phyloP scores from a whole-genome alignment of 2,329 filamentous ascomycete genomes.

The Talaromyces rugulosus region DNA sequence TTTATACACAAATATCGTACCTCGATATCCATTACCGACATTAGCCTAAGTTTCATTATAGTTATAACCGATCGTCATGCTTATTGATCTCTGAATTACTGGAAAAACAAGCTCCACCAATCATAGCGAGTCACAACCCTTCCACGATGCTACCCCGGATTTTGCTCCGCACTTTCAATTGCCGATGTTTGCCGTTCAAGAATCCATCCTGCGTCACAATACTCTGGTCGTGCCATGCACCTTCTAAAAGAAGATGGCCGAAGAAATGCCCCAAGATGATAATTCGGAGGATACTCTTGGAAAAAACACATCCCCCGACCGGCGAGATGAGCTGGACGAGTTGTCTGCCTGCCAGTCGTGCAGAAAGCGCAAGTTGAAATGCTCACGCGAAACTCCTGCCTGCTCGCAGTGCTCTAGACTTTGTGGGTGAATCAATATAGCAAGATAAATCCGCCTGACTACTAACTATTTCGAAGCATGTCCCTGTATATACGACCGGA shows the following conservation, averaged over 20 bases:
- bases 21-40: too few relatives aligned
- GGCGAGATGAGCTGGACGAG: not conserved
- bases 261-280: not conserved
- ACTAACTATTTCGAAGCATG: not conserved
- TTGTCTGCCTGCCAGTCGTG: constrained; percentile 31
- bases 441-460: not conserved
- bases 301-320: not conserved
- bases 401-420: constrained; percentile 30
- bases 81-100: too few relatives aligned
- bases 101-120: not conserved
- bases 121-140: not conserved
- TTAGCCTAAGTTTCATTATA: too few relatives aligned
- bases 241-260: not conserved
- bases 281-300: not conserved
- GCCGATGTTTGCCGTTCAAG: not conserved
- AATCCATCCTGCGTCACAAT: not conserved
- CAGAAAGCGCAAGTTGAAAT: constrained; percentile 31
- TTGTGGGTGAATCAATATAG: constrained; percentile 14
- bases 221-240: not conserved
- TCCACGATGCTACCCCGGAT: not conserved
- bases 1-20: too few relatives aligned
- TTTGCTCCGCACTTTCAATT: not conserved
- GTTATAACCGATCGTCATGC: too few relatives aligned
- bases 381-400: constrained; percentile 30
- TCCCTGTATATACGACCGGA: constrained; percentile 28